Evolutionary conservation across 371 early-diverging fungal species (phyloP).

Genomic region (Conidiobolus incongruus): DNA sequence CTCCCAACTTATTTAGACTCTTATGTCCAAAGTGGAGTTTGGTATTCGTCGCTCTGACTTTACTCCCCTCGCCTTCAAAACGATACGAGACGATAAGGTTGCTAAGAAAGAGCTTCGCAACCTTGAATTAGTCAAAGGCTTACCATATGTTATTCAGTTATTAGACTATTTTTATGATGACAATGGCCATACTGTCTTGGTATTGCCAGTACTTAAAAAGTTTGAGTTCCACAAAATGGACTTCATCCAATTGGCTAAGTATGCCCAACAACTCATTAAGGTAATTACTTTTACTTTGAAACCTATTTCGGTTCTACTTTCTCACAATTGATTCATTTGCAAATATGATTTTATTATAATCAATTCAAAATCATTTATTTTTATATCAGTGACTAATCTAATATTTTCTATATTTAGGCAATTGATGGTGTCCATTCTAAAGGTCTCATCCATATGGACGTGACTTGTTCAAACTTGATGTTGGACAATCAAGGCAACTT

Average conservation of each 20-base stretch:
- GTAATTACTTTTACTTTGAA: not conserved
- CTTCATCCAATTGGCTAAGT: conserved; percentile 9
- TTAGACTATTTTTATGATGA: conserved; percentile 27
- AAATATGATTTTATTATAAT: too few species aligned
- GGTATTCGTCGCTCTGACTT: conserved; percentile 25
- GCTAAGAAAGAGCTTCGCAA: conserved; percentile 25
- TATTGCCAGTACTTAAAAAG: conserved; percentile 20
- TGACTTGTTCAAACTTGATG: conserved; percentile 37
- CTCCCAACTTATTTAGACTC: conserved; percentile 2
- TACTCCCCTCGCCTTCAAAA: conserved; percentile 32
- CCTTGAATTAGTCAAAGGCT: conserved; percentile 12
- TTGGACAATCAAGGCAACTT: conserved; percentile 23
- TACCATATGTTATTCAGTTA: conserved; percentile 23
- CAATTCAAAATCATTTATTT: too few species aligned
- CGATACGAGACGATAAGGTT: conserved; percentile 18
- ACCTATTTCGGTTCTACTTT: too few species aligned
- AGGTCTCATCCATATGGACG: conserved; percentile 32
- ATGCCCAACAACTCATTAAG: not conserved
- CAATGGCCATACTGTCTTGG: conserved; percentile 20
- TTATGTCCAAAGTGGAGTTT: conserved; percentile 18
- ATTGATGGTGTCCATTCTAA: conserved; percentile 7
- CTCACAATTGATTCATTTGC: too few species aligned
- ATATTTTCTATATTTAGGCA: not conserved
- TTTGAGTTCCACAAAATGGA: conserved; percentile 13
- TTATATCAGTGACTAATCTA: too few species aligned